Percentiles rank a stretch among this genome's conserved stretches.
Conservation (phyloP, 2,329 filamentous ascomycete species). For the Macrophomina pseudophaseolina region DNA sequence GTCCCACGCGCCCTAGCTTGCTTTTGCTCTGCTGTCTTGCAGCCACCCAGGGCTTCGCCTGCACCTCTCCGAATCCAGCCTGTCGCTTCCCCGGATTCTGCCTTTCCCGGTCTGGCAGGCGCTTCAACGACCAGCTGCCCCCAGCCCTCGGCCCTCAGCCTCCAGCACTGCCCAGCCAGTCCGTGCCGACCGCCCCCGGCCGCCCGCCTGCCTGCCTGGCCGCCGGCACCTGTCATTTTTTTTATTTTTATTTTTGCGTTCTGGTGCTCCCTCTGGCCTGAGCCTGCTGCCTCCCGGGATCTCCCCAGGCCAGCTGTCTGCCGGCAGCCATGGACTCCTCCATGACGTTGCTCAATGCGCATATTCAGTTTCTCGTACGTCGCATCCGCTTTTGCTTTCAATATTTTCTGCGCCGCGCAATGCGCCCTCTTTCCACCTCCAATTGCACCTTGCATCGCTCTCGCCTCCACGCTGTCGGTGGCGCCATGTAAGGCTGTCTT, state of each 20-base stretch:
- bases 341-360: constrained; percentile 52
- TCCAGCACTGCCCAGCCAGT: not conserved
- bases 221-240: not conserved
- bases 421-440: constrained; percentile 2
- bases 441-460: constrained; percentile 21
- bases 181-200: not conserved
- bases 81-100: constrained; percentile 23
- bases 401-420: constrained; percentile 15
- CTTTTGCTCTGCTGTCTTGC: constrained; percentile 22
- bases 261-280: not conserved
- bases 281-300: constrained; percentile 1
- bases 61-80: constrained; percentile 21
- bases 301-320: not conserved
- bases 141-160: not conserved
- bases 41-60: not conserved
- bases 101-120: constrained; percentile 13
- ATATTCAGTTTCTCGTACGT: constrained; percentile 56
- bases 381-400: constrained; percentile 28
- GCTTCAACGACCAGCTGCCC: not conserved
- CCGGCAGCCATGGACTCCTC: constrained; percentile 48
- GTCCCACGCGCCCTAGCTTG: constrained; percentile 16
- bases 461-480: constrained; percentile 10
- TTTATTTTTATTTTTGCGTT: not conserved
- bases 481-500: constrained; percentile 24
- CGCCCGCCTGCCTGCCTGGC: not conserved